Evolutionary conservation across 768 basidiomycete genomes (phyloP).

Genomic region (Lactifluus subvellereus): DNA sequence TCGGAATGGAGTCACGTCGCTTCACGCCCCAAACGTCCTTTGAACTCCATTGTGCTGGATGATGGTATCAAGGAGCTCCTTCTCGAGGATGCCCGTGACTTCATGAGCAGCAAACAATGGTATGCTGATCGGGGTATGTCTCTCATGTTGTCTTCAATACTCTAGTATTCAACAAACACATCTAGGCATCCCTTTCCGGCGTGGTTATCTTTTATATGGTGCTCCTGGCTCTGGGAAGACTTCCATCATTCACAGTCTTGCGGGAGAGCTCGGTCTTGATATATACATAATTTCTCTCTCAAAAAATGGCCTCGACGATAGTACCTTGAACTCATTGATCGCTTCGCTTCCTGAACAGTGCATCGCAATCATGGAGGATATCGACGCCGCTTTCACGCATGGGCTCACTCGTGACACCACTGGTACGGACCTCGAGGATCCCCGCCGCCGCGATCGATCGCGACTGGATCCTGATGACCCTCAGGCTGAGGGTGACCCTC

Average conservation of each 20-base stretch:
- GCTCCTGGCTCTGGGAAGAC: constrained; percentile 77
- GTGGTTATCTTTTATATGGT: constrained; percentile 75
- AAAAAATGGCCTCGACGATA: constrained; percentile 57
- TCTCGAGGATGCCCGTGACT: constrained; percentile 64
- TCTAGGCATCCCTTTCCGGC: constrained; percentile 62
- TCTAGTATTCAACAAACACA: not conserved
- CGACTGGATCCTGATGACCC: constrained; percentile 10
- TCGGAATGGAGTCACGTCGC: constrained; percentile 51
- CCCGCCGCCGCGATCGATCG: constrained; percentile 32
- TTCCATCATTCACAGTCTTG: constrained; percentile 67
- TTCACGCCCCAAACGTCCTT: constrained; percentile 56
- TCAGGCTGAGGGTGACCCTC: constrained; percentile 10
- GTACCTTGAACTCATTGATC: constrained; percentile 50
- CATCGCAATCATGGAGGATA: constrained; percentile 79
- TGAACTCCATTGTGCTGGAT: constrained; percentile 65
- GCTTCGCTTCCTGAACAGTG: constrained; percentile 60
- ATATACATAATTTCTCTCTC: constrained; percentile 71
- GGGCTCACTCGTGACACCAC: constrained; percentile 35
- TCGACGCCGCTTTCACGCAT: constrained; percentile 67
- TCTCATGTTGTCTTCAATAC: not conserved
- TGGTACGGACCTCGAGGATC: constrained; percentile 16
- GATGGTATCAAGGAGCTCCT: constrained; percentile 61
- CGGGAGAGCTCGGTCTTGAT: constrained; percentile 70
- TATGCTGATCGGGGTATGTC: constrained; percentile 56
- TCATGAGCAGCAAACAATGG: constrained; percentile 64